Conservation (phyloP, 306 rosid genomes). For the Biancaea sappan region DNA sequence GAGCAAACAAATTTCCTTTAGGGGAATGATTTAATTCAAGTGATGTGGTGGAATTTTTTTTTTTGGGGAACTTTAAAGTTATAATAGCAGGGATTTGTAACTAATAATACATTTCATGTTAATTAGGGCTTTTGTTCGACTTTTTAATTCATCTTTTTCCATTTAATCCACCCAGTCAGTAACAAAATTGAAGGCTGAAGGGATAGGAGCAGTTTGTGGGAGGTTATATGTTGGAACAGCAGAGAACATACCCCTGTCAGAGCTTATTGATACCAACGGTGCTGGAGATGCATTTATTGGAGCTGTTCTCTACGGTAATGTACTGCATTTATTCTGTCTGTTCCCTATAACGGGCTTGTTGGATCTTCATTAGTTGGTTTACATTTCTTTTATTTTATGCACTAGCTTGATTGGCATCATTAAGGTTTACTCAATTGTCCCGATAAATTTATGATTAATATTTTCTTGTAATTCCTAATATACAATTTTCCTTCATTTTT, state of each 20-base stretch:
- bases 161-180: constrained; percentile 46
- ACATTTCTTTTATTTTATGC: neutral
- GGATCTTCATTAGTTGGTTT: neutral
- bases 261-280: constrained; percentile 84
- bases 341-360: neutral
- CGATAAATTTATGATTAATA: neutral
- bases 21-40: constrained; percentile 9
- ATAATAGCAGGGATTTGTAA: neutral
- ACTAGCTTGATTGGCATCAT: neutral
- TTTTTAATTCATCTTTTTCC: constrained; percentile 1
- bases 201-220: constrained; percentile 74
- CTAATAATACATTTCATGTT: neutral
- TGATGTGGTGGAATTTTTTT: no score
- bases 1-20: neutral
- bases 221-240: constrained; percentile 85
- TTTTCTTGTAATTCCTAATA: neutral
- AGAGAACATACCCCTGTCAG: constrained; percentile 80
- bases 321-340: no score
- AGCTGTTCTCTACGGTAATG: constrained; percentile 91
- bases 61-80: neutral
- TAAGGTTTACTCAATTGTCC: neutral
- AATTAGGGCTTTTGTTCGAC: neutral
- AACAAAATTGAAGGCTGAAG: constrained; percentile 61
- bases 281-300: constrained; percentile 98
- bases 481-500: neutral